These are phyloP conservation scores for Papiliotrema laurentii DNA, from an alignment of 1,284 basidiomycete species.

Conservation along the genomic window DNA sequence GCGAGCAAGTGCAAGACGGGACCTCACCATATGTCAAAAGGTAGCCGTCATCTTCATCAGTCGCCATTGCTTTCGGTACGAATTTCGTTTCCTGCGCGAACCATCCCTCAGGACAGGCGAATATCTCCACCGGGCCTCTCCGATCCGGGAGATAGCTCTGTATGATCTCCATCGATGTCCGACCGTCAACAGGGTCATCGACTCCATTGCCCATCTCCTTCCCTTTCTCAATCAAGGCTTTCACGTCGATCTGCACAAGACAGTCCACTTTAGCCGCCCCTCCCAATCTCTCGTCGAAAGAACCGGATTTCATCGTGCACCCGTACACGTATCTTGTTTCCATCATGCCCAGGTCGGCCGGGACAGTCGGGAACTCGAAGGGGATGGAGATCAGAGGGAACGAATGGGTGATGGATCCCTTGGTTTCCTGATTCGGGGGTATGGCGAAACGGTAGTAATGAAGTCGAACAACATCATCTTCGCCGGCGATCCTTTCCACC, in stretches of 20 bases:
- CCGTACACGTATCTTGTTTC: conserved; percentile 49
- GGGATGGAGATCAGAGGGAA: conserved; percentile 52
- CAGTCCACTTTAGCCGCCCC: conserved; percentile 53
- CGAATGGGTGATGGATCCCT: conserved; percentile 37
- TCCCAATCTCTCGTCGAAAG: conserved; percentile 52
- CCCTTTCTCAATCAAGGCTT: conserved; percentile 39
- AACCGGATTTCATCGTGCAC: conserved; percentile 45
- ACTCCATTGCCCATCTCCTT: conserved; percentile 24
- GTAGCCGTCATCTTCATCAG: conserved; percentile 51
- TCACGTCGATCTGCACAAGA: conserved; percentile 50
- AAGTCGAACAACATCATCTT: conserved; percentile 49
- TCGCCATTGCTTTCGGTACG: conserved; percentile 36
- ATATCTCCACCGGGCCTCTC: conserved; percentile 43
- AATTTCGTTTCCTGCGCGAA: conserved; percentile 52
- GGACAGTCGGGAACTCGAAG: conserved; percentile 52
- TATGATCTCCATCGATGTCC: conserved; percentile 45
- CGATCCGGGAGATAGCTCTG: conserved; percentile 15
- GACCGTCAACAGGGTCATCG: conserved; percentile 42
- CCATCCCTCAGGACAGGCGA: conserved; percentile 47
- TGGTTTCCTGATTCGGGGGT: conserved; percentile 6
- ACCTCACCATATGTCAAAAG: conserved; percentile 49
- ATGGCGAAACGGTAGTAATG: conserved; percentile 50
- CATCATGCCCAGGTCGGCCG: conserved; percentile 41
- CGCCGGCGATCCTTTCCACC: conserved; percentile 25
- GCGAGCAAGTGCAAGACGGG: background rate